Evolutionary conservation across 176 grass and related monocot species (phyloP), one percentile per base, ranked within the genome.

Genomic region (Saccharum spontaneum): DNA sequence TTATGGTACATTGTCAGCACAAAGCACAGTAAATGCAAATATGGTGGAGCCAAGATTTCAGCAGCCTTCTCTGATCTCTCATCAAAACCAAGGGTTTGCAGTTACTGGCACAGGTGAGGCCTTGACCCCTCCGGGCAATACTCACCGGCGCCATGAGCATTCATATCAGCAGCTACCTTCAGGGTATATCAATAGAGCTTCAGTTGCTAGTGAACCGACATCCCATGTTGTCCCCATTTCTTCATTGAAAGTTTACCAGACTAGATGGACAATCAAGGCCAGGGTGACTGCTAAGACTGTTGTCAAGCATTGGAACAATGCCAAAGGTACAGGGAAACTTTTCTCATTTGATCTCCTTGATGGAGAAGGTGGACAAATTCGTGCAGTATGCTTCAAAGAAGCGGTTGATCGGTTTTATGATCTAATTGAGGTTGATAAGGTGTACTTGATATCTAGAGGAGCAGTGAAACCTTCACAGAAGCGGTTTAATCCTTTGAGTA

Each of bases 271-370:
- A 79, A 97, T 97, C 82, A 97, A 92, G 86, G 95, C 84, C 79
- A 88, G 95, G 90, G 95, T 97, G 72, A 88, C 86, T 24, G 40
- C 80, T 17, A 93, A 94, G 83, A 20, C 78, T 54, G 90, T 88
- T 77, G 84, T 97, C 73, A 80, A 83, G 26, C 76, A 80, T 22
- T 97, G 67, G 63, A 85, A n/a, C 64, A 93, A 84, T 9, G 39
- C 60, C 14, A 91, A 71, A 67, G 81, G 84, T 67, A 73, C 91
- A 81, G 90, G 95, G 30, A 97, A 91, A 83, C 23, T 91, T 41
- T 97, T 97, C 79, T 90, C 82, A 26, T 94, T 97, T 89, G 95
- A 97, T 97, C 87, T 97, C 50, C 73, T 88, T 70, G 95, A 94
- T 88, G 88, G 70, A 24, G 75, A 92, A 34, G 84, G 92, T 71